A percentile compares a stretch with the other conserved stretches of the same genome.
Evolutionary conservation across 208 protist species (phyloP).

Genomic region (Crithidia fasciculata): DNA sequence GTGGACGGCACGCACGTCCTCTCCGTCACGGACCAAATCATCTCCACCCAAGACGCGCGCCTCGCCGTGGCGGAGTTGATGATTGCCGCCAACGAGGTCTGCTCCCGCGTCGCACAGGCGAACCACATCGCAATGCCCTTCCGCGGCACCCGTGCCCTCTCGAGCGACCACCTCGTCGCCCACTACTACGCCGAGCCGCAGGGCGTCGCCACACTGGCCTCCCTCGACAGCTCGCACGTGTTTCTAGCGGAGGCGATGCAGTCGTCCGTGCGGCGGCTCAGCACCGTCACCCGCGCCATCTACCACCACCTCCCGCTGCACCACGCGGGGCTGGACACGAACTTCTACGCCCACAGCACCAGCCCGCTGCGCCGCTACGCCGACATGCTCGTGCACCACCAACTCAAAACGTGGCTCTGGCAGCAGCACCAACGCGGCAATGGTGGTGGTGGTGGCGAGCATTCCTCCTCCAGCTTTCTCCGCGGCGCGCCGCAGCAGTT

Average conservation of each 20-base stretch:
- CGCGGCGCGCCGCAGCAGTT: conserved; percentile 18
- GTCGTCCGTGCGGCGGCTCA: conserved; percentile 58
- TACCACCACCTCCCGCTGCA: conserved; percentile 79
- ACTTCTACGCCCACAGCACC: conserved; percentile 88
- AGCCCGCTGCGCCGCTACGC: conserved; percentile 86
- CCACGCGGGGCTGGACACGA: conserved; percentile 81
- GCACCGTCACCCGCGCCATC: conserved; percentile 83
- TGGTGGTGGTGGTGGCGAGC: not conserved
- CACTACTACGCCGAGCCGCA: conserved; percentile 62
- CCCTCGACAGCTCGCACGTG: conserved; percentile 54
- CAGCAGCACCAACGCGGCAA: conserved; percentile 17
- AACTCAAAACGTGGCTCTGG: conserved; percentile 87
- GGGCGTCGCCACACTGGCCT: conserved; percentile 56
- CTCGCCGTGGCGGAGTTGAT: conserved; percentile 89
- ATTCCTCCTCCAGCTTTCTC: not conserved
- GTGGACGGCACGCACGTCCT: conserved; percentile 62
- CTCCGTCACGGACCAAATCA: conserved; percentile 73
- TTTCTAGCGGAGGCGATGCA: conserved; percentile 86
- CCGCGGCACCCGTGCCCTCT: conserved; percentile 78
- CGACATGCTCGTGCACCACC: conserved; percentile 92
- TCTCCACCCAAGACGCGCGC: conserved; percentile 81
- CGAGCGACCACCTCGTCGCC: conserved; percentile 78
- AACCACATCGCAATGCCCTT: conserved; percentile 78
- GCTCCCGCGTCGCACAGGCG: conserved; percentile 84
- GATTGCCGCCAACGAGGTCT: conserved; percentile 93